These are phyloP conservation scores for Yarrowia sp. DNA, from an alignment of 805 yeast genomes.

Conservation along the genomic window DNA sequence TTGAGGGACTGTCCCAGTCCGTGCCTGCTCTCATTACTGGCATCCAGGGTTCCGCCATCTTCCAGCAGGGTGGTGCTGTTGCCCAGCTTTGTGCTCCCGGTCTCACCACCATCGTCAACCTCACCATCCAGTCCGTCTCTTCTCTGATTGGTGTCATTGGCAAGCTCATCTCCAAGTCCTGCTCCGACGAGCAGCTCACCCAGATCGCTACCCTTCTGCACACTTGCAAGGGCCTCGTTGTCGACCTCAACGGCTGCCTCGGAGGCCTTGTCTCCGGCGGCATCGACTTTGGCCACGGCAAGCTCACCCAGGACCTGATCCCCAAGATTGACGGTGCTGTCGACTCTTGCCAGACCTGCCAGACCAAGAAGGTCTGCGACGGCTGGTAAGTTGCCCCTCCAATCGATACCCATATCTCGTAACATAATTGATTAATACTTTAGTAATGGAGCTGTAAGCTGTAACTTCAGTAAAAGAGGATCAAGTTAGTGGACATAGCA, in stretches of 20 bases:
- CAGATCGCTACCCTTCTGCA: constrained; percentile 2
- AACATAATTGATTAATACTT: constrained; percentile 1
- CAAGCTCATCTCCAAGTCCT: constrained; percentile 13
- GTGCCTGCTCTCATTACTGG: constrained; percentile 14
- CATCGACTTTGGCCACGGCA: constrained; percentile 11
- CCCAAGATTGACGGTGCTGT: constrained; percentile 24
- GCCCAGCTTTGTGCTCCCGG: constrained; percentile 24
- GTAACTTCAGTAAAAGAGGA: too few species aligned
- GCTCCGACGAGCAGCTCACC: constrained; percentile 7
- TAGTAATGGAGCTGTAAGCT: neutral
- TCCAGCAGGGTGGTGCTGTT: constrained; percentile 8
- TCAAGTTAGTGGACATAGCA: too few species aligned
- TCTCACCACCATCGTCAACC: constrained; percentile 2
- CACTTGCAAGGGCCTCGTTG: constrained; percentile 9
- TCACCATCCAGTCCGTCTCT: constrained; percentile 1
- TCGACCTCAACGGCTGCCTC: constrained; percentile 19
- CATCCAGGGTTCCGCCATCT: constrained; percentile 4
- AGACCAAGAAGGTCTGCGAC: constrained; percentile 19
- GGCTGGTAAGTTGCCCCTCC: constrained; percentile 17
- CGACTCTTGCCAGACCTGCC: constrained; percentile 19
- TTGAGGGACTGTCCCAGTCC: constrained; percentile 8
- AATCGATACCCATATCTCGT: neutral
- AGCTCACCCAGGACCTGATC: neutral
- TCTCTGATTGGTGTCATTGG: neutral
- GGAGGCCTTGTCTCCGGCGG: constrained; percentile 2